These are phyloP conservation scores for Pseudogymnoascus sp. DNA, from an alignment of 2,329 filamentous ascomycete species.

Conservation along the genomic window DNA sequence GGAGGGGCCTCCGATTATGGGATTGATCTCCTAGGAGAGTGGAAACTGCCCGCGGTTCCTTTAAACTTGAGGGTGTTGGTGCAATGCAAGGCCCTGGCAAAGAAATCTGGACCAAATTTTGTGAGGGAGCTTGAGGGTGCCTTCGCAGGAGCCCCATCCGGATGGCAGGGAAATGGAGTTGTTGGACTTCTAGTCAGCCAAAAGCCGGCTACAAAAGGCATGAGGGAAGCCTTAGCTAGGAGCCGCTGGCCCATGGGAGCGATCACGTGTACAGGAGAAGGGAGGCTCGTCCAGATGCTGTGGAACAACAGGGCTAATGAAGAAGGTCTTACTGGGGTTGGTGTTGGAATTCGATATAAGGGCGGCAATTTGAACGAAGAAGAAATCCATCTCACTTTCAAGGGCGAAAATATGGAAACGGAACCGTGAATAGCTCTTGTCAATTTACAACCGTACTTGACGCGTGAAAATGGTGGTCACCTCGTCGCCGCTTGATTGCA, in stretches of 20 bases:
- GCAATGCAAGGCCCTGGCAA: conserved; percentile 61
- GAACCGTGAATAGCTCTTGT: background rate
- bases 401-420: conserved; percentile 31
- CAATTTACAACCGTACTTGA: background rate
- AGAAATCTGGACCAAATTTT: conserved; percentile 43
- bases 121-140: conserved; percentile 74
- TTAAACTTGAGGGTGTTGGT: conserved; percentile 37
- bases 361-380: conserved; percentile 24
- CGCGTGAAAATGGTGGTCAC: background rate
- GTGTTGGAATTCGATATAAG: conserved; percentile 39
- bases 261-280: conserved; percentile 49
- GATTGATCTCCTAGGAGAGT: conserved; percentile 66
- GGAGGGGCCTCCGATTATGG: conserved; percentile 61
- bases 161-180: conserved; percentile 58
- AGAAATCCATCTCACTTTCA: conserved; percentile 43
- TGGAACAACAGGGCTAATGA: conserved; percentile 62
- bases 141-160: conserved; percentile 61
- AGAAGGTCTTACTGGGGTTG: conserved; percentile 52
- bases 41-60: conserved; percentile 45
- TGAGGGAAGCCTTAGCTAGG: conserved; percentile 60
- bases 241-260: conserved; percentile 66
- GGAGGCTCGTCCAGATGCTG: conserved; percentile 55
- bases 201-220: conserved; percentile 65
- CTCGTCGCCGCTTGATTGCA: background rate
- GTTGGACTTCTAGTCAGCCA: conserved; percentile 65